Evolutionary conservation across 78 protist genomes (phyloP).

Genomic region (Dictyostelium discoideum): dicty_2.7 NC_007088.5:4572001-4572500

Average conservation of each 20-base stretch:
- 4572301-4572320: slow-evolving; percentile 96
- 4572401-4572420: slow-evolving; percentile 93
- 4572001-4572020: too few relatives aligned
- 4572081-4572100: slow-evolving; percentile 94
- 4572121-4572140: slow-evolving; percentile 79
- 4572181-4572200: slow-evolving; percentile 94
- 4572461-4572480: slow-evolving; percentile 94
- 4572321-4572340: slow-evolving; percentile 95
- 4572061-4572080: slow-evolving; percentile 97
- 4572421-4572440: slow-evolving; percentile 96
- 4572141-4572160: slow-evolving; percentile 88
- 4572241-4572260: slow-evolving; percentile 89
- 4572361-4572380: slow-evolving; percentile 94
- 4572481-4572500: slow-evolving; percentile 97
- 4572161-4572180: slow-evolving; percentile 96
- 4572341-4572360: slow-evolving; percentile 94
- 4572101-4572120: slow-evolving; percentile 93
- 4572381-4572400: slow-evolving; percentile 98
- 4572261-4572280: slow-evolving; percentile 95
- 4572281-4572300: slow-evolving; percentile 98
- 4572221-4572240: slow-evolving; percentile 96
- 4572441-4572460: slow-evolving; percentile 97
- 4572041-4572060: slow-evolving; percentile 86
- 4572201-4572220: slow-evolving; percentile 88
- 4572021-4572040: not conserved